These are phyloP conservation scores for Fusarium hostae DNA, from an alignment of 2,329 filamentous ascomycete genomes.

Conservation along the genomic window DNA sequence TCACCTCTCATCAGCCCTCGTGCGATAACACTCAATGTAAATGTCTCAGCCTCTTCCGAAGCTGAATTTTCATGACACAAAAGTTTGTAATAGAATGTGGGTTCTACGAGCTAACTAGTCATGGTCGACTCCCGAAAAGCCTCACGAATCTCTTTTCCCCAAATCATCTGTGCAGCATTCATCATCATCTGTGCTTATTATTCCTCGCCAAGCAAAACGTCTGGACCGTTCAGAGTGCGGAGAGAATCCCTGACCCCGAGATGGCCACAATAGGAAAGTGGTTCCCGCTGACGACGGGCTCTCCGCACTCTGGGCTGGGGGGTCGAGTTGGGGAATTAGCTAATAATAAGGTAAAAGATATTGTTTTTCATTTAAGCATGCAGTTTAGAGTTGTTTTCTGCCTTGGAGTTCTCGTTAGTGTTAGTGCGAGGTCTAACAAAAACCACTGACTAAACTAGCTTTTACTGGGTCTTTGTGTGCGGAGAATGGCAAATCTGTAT, in stretches of 20 bases:
- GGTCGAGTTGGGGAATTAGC: constrained; percentile 35
- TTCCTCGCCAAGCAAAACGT: constrained; percentile 10
- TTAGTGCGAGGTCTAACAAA: neutral
- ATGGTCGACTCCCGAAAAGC: neutral
- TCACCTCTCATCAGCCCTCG: neutral
- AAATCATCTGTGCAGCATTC: neutral
- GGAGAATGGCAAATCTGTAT: constrained; percentile 14
- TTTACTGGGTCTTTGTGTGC: constrained; percentile 4
- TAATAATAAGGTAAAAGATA: constrained; percentile 39
- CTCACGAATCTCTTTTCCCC: neutral
- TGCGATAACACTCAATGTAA: neutral
- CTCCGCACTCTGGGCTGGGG: constrained; percentile 26
- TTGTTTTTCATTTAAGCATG: constrained; percentile 29
- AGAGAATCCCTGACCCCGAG: constrained; percentile 1
- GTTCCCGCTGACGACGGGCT: constrained; percentile 13
- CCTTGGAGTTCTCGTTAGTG: constrained; percentile 7
- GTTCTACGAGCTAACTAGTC: constrained; percentile 6
- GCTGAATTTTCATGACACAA: constrained; percentile 20
- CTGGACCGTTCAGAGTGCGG: constrained; percentile 9
- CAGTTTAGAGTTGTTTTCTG: constrained; percentile 14
- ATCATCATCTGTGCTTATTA: constrained; percentile 2
- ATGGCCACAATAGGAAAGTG: constrained; percentile 8
- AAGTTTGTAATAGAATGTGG: neutral
- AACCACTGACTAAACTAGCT: constrained; percentile 18
- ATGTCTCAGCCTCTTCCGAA: constrained; percentile 13